A percentile compares a stretch with the other conserved stretches of the same genome.
phyloP scores from a whole-genome alignment of 2,329 filamentous ascomycete genomes.

The Monosporascus ibericus region DNA sequence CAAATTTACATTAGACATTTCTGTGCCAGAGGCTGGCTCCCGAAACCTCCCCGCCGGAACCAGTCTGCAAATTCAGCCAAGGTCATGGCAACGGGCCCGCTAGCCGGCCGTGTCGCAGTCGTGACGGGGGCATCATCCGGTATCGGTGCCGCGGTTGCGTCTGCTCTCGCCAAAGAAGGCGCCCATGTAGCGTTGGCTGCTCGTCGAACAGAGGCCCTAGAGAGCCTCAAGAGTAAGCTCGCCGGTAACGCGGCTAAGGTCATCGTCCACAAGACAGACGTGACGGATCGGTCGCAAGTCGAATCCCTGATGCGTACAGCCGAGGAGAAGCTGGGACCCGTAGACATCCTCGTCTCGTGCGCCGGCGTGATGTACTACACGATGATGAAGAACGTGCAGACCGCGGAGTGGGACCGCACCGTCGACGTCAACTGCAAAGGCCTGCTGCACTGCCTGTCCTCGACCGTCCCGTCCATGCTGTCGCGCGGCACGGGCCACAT shows the following conservation, averaged over 20 bases:
- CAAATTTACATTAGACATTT: constrained; percentile 76
- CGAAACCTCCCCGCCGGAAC: constrained; percentile 50
- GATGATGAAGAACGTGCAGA: constrained; percentile 72
- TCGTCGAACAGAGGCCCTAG: constrained; percentile 62
- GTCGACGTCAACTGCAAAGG: constrained; percentile 87
- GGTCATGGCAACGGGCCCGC: constrained; percentile 45
- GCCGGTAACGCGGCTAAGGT: constrained; percentile 54
- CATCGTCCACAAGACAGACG: constrained; percentile 64
- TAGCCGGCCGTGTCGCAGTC: constrained; percentile 65
- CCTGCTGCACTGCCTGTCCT: constrained; percentile 64
- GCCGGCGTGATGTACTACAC: constrained; percentile 87
- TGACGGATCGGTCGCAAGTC: constrained; percentile 61
- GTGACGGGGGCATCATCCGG: constrained; percentile 77
- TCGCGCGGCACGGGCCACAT: constrained; percentile 64
- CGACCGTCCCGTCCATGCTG: constrained; percentile 67
- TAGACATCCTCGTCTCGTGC: constrained; percentile 75
- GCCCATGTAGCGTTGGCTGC: constrained; percentile 68
- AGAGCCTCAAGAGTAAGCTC: constrained; percentile 58
- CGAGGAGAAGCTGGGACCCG: constrained; percentile 56
- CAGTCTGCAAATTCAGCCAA: constrained; percentile 12
- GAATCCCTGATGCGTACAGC: constrained; percentile 57
- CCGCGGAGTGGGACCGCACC: constrained; percentile 73
- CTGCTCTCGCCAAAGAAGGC: constrained; percentile 63
- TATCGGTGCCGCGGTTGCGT: constrained; percentile 69
- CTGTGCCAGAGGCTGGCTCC: constrained; percentile 73